phyloP scores from a whole-genome alignment of 75 land plant genomes.

The Picea glauca region DNA sequence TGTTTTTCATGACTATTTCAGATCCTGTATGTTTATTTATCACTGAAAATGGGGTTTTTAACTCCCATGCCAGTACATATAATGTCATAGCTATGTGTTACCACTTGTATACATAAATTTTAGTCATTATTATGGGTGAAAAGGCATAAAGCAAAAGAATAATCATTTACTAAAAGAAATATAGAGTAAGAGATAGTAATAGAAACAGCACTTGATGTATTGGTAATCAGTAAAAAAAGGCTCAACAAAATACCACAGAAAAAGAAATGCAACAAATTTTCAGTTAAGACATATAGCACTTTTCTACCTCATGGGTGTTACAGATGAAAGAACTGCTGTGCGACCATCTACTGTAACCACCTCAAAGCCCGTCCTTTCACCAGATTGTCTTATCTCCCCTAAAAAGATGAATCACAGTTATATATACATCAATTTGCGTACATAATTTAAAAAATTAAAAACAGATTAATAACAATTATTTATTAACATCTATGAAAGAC shows the following conservation, averaged over 20 bases:
- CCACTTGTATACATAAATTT: background rate
- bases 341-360: slow-evolving; percentile 68
- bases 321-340: slow-evolving; percentile 45
- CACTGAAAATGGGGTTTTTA: no score
- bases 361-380: slow-evolving; percentile 72
- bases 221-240: background rate
- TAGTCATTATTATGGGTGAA: background rate
- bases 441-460: background rate
- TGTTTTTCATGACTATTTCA: no score
- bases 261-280: background rate
- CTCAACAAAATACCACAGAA: background rate
- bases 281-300: background rate
- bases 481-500: no score
- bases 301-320: slow-evolving; percentile 25
- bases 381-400: slow-evolving; percentile 61
- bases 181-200: background rate
- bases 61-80: no score
- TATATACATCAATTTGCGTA: background rate
- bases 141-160: background rate
- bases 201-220: background rate
- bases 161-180: background rate
- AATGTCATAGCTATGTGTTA: no score
- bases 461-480: no score
- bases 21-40: no score
- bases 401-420: background rate